Conservation (phyloP, 2,329 filamentous ascomycete species). For the Neofusicoccum cordaticola region DNA sequence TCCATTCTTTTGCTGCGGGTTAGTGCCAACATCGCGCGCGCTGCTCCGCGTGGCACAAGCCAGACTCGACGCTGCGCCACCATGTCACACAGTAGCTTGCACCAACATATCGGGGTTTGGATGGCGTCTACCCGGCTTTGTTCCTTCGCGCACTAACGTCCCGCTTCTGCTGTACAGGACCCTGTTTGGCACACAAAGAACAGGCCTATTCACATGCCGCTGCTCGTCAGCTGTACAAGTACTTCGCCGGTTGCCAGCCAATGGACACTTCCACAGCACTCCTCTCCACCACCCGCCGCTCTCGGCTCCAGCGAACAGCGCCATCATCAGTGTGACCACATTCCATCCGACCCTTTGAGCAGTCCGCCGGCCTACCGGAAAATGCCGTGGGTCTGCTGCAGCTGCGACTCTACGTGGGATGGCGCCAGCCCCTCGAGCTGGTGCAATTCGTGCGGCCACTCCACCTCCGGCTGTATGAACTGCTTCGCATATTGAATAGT, state of each 20-base stretch:
- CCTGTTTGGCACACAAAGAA: background rate
- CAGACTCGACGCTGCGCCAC: background rate
- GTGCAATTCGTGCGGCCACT: constrained; percentile 4
- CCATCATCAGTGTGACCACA: background rate
- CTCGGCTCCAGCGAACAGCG: background rate
- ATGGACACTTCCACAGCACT: background rate
- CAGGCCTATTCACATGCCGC: background rate
- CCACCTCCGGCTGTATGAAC: constrained; percentile 1
- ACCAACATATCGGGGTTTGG: background rate
- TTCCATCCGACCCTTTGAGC: background rate
- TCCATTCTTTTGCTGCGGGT: background rate
- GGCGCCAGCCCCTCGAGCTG: background rate
- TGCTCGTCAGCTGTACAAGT: background rate
- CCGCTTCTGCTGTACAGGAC: background rate
- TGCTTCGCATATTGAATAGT: constrained; percentile 4
- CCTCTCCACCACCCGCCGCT: background rate
- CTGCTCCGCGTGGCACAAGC: background rate
- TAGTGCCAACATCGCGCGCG: background rate
- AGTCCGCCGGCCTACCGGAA: background rate
- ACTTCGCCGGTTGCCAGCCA: background rate
- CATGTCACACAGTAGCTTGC: background rate
- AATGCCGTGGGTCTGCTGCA: constrained; percentile 8
- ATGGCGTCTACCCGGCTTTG: background rate
- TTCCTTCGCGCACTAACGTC: background rate
- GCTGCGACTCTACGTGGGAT: background rate